A percentile compares a stretch with the other conserved stretches of the same genome.
Conservation (phyloP, 176 grass and related monocot species). For the Zoysia pacifica region DNA sequence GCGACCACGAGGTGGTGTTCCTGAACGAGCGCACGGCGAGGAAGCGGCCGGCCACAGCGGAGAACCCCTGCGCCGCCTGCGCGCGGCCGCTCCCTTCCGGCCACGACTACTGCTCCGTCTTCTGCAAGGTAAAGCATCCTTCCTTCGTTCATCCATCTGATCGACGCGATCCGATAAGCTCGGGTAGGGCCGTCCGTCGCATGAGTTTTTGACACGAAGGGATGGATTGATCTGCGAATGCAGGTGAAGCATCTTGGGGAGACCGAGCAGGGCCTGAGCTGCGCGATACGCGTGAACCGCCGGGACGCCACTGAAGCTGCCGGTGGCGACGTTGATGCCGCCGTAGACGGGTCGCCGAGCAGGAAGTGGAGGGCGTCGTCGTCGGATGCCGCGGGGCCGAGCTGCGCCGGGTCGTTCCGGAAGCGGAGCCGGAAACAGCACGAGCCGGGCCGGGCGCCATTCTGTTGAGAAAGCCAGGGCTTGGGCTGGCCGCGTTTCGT, state of each 20-base stretch:
- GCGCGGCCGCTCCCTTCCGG: slow-evolving; percentile 29
- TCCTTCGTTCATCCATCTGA: not conserved
- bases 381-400: slow-evolving; percentile 14
- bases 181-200: not conserved
- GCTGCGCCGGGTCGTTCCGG: slow-evolving; percentile 38
- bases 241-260: slow-evolving; percentile 49
- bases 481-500: no score
- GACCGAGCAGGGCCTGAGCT: slow-evolving; percentile 39
- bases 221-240: not conserved
- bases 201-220: not conserved
- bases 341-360: not conserved
- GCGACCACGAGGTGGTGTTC: slow-evolving; percentile 62
- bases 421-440: slow-evolving; percentile 49
- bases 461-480: not conserved
- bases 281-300: slow-evolving; percentile 14
- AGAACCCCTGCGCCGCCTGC: slow-evolving; percentile 49
- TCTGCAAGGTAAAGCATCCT: slow-evolving; percentile 42
- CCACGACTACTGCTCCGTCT: slow-evolving; percentile 47
- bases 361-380: slow-evolving; percentile 31
- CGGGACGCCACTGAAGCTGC: slow-evolving; percentile 12
- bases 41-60: slow-evolving; percentile 33
- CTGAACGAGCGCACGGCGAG: slow-evolving; percentile 56
- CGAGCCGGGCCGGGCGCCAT: slow-evolving; percentile 36
- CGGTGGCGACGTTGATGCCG: not conserved
- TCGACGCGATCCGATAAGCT: not conserved